Conservation (phyloP, 768 basidiomycete species). For the Rhodotorula taiwanensis region DNA sequence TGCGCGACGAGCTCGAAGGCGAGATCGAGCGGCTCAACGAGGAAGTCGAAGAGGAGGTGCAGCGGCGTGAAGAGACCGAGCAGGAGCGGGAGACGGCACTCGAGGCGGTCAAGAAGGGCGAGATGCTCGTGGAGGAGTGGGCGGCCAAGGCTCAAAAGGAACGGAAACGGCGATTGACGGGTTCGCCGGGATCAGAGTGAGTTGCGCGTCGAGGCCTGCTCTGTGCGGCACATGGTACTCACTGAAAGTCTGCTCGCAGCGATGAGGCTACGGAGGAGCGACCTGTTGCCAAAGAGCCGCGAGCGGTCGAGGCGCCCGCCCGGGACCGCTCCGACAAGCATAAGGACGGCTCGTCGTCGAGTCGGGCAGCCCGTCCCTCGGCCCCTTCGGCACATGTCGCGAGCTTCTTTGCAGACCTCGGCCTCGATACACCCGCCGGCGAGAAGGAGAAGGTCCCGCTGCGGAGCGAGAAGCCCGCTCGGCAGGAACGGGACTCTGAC, state of each 20-base stretch:
- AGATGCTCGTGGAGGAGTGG: constrained; percentile 22
- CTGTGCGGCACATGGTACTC: too few relatives aligned
- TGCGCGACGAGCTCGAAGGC: constrained; percentile 10
- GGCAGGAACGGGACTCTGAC: background rate
- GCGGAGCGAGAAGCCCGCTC: background rate
- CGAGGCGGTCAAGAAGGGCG: background rate
- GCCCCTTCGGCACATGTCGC: constrained; percentile 6
- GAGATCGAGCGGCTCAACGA: background rate
- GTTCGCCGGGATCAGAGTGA: constrained; percentile 5
- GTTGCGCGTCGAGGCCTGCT: background rate
- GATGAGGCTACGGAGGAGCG: too few relatives aligned
- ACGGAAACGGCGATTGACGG: background rate
- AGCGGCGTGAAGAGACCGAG: background rate
- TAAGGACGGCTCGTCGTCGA: background rate
- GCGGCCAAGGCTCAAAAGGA: background rate
- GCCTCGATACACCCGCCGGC: constrained; percentile 7
- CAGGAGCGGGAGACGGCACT: background rate
- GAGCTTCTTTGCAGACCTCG: constrained; percentile 20
- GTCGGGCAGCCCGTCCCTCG: background rate
- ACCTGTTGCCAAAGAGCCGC: background rate
- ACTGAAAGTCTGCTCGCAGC: too few relatives aligned
- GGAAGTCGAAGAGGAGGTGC: constrained; percentile 1
- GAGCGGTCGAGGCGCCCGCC: background rate
- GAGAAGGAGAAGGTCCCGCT: background rate
- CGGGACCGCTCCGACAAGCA: too few relatives aligned